Evolutionary conservation across 768 basidiomycete genomes (phyloP), one percentile per base, ranked within the genome.

Genomic region (Boletus sensibilis): DNA sequence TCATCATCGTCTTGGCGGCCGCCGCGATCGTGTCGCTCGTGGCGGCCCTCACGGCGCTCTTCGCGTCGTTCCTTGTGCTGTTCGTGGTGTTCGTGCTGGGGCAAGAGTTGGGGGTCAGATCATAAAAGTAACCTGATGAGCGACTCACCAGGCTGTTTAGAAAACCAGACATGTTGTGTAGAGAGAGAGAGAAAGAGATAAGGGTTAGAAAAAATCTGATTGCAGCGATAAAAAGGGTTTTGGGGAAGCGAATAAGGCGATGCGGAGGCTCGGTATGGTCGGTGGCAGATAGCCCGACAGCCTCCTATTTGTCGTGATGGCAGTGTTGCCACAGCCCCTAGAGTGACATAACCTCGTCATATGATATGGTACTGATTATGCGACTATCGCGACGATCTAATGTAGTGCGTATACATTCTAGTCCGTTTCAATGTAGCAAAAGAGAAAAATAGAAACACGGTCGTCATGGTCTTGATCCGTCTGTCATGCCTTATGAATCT

Each of bases 141-240:
- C 35, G 25, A 43, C 59, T 40, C 4, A 55, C 63, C 3, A 37
- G 18, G 4, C 33, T 52, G 35, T 57, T 20, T 1, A 37, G 16
- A 14, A 54, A 55, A n/a, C 29, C 56, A 39, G 64, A 65, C 64
- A 65, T 64, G 51, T 48, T 20, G 23, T 20, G 16, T 34, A 23
- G 43, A 23, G 33, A 10, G 23, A n/a, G 34, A 37, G 35, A 12
- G 23, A 2, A 29, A 8, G 12, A 11, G 33, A 25, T 25, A 12
- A 6, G 4, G 20, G 5, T 3, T 3, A 4, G 8, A 4, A 18
- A 31, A 5, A n/a, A 14, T 11, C 27, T 13, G 43, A 46, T 48
- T 1, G 23, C 33, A 58, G 42, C 18, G 40, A 59, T 59, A 11
- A 47, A 49, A 38, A 60, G 35, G 44, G 56, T 16, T 10, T 4